Conservation (phyloP, 108 stramenopile species). For the Fragilariopsis cylindrus region DNA sequence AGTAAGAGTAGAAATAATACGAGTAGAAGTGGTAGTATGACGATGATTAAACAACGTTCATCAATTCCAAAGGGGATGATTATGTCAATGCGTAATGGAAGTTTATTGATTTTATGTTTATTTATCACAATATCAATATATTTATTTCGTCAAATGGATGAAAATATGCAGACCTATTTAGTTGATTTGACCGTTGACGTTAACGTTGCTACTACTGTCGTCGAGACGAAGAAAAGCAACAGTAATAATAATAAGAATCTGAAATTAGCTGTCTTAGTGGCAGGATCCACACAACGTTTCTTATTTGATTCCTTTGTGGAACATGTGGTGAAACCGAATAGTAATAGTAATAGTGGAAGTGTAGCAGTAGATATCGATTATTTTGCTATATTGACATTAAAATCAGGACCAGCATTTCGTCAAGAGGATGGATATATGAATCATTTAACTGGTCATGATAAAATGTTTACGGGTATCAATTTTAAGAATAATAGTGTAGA, state of each 20-base stretch:
- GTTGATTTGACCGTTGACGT: too few relatives aligned
- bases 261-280: slow-evolving; percentile 8
- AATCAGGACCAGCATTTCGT: slow-evolving; percentile 20
- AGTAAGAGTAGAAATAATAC: too few relatives aligned
- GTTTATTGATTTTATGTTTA: too few relatives aligned
- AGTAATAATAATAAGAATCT: neutral
- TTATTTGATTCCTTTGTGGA: slow-evolving; percentile 10
- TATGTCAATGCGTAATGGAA: too few relatives aligned
- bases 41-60: too few relatives aligned
- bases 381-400: neutral
- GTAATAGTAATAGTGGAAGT: neutral
- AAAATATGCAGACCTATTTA: too few relatives aligned
- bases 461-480: neutral
- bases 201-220: too few relatives aligned
- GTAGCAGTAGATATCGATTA: neutral
- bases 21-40: too few relatives aligned
- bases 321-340: neutral
- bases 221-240: too few relatives aligned
- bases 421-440: slow-evolving; percentile 10
- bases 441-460: slow-evolving; percentile 7
- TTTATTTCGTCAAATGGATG: too few relatives aligned
- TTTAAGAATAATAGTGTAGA: neutral
- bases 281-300: slow-evolving; percentile 15
- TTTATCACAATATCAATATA: too few relatives aligned
- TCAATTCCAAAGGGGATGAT: too few relatives aligned